A percentile compares a stretch with the other conserved stretches of the same genome.
These are phyloP conservation scores for Saccharum hybrid DNA, from an alignment of 202 grass and related monocot species.

Conservation along the genomic window DNA sequence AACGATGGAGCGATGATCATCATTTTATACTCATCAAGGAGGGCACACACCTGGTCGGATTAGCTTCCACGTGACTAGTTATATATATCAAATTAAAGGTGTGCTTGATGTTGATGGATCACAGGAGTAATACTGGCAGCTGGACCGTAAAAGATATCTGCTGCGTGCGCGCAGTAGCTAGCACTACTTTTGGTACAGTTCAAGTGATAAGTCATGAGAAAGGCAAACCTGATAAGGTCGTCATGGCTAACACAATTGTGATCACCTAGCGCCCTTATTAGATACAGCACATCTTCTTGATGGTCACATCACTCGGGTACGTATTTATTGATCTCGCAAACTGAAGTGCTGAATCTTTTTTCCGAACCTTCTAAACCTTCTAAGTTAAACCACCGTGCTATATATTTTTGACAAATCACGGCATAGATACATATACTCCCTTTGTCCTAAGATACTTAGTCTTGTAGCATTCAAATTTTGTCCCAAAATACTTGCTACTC, in stretches of 20 bases:
- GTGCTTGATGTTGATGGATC: neutral
- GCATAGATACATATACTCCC: no score
- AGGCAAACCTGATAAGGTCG: constrained; percentile 41
- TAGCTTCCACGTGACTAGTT: constrained; percentile 26
- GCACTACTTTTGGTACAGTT: no score
- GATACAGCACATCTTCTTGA: neutral
- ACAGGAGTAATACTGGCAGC: neutral
- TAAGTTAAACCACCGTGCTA: neutral
- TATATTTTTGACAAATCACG: no score
- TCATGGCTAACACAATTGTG: constrained; percentile 27
- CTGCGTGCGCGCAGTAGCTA: neutral
- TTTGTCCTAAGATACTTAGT: no score
- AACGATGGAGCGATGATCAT: neutral
- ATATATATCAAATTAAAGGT: neutral
- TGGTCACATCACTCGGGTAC: neutral
- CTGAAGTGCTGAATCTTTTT: neutral
- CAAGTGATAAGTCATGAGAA: constrained; percentile 46
- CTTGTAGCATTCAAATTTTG: no score
- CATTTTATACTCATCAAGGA: neutral
- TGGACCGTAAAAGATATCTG: neutral
- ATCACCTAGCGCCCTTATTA: constrained; percentile 42
- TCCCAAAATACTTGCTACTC: no score
- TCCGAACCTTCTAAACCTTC: neutral
- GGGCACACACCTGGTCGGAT: constrained; percentile 26
- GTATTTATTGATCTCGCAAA: neutral